These are phyloP conservation scores for Barnettozyma populi DNA, from an alignment of 805 yeast genomes.

Conservation along the genomic window DNA sequence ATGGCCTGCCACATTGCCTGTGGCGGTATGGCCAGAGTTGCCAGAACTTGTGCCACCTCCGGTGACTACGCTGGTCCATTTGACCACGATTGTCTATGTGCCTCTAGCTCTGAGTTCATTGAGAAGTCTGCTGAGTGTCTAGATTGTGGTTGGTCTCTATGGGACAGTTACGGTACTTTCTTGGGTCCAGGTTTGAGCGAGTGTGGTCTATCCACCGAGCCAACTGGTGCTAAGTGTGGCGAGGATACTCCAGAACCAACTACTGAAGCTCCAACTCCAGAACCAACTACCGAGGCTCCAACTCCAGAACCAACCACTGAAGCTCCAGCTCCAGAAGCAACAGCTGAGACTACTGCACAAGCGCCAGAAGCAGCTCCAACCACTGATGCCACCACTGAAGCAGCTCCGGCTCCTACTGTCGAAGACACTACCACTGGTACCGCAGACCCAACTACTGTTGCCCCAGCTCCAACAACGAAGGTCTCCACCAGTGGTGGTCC, in stretches of 20 bases:
- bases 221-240: conserved; percentile 6
- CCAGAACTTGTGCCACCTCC: conserved; percentile 6
- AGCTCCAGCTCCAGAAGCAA: background rate
- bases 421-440: background rate
- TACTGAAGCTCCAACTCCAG: background rate
- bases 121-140: conserved; percentile 2
- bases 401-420: background rate
- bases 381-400: conserved; percentile 1
- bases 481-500: conserved; percentile 6
- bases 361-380: conserved; percentile 4
- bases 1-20: conserved; percentile 6
- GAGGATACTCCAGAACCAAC: background rate
- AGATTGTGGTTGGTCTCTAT: conserved; percentile 11
- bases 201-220: conserved; percentile 8
- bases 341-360: background rate
- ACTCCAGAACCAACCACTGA: conserved; percentile 5
- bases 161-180: conserved; percentile 5
- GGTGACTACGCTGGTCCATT: conserved; percentile 8
- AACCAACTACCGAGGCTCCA: conserved; percentile 6
- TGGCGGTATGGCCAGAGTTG: conserved; percentile 7
- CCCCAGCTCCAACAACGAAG: background rate
- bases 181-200: conserved; percentile 6
- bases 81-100: conserved; percentile 8
- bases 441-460: conserved; percentile 2
- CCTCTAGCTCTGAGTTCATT: conserved; percentile 2